Evolutionary conservation across 1,284 basidiomycete species (phyloP).

Genomic region (Lentinula novae-zelandiae): DNA sequence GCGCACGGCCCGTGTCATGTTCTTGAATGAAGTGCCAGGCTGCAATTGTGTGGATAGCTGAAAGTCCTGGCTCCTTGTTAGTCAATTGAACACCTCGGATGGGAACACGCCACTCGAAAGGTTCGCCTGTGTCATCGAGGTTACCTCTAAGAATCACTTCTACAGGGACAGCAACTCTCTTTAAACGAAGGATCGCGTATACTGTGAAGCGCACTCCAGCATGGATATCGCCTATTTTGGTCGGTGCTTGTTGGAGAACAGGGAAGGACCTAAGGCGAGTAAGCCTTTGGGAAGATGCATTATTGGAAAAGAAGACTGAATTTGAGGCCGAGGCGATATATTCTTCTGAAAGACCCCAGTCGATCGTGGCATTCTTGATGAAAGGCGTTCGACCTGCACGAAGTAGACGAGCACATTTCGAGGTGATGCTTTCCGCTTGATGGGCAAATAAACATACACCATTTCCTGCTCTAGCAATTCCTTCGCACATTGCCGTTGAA

Average conservation of each 20-base stretch:
- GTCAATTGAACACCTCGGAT: constrained; percentile 36
- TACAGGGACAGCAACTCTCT: constrained; percentile 29
- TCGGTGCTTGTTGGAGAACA: constrained; percentile 41
- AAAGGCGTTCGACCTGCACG: constrained; percentile 43
- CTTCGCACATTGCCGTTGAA: constrained; percentile 47
- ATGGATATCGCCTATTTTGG: constrained; percentile 36
- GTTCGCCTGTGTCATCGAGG: constrained; percentile 26
- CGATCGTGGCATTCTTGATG: constrained; percentile 40
- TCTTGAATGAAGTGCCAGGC: constrained; percentile 49
- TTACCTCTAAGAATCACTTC: constrained; percentile 36
- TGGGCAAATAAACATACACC: constrained; percentile 45
- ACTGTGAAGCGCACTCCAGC: constrained; percentile 42
- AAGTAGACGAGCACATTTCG: constrained; percentile 46
- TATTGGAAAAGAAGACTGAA: constrained; percentile 24
- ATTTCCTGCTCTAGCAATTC: constrained; percentile 46
- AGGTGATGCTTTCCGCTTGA: constrained; percentile 39
- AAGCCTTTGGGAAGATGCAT: constrained; percentile 9
- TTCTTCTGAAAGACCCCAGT: constrained; percentile 40
- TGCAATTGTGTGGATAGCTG: constrained; percentile 50
- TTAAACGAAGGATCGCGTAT: constrained; percentile 39
- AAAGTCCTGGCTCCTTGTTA: constrained; percentile 25
- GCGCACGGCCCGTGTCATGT: constrained; percentile 29
- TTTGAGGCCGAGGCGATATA: constrained; percentile 13
- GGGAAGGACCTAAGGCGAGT: constrained; percentile 28
- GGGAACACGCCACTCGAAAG: constrained; percentile 32